These are phyloP conservation scores for Fraxinus velutina DNA, from an alignment of 305 asterid species.

Conservation along the genomic window DNA sequence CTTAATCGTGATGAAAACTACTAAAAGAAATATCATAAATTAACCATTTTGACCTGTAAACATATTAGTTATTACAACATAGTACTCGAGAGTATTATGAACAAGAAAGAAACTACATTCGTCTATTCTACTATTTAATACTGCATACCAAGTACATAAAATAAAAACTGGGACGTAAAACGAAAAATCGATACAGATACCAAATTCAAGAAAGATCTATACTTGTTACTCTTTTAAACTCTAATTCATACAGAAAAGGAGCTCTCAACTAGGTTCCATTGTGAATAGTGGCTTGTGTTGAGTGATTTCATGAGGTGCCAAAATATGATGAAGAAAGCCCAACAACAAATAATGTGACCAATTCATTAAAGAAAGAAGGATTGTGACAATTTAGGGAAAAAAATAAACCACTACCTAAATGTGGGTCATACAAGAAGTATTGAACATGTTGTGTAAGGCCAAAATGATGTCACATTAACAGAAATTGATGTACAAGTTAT, in stretches of 20 bases:
- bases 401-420: conserved; percentile 4
- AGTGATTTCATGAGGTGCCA: neutral
- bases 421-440: conserved; percentile 19
- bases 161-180: neutral
- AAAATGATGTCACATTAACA: conserved; percentile 26
- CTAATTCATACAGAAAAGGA: neutral
- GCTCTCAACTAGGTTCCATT: neutral
- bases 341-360: neutral
- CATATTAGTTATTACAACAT: neutral
- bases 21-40: neutral
- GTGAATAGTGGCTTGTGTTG: neutral
- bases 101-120: neutral
- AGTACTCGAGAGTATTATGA: neutral
- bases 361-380: neutral
- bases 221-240: neutral
- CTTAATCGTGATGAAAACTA: neutral
- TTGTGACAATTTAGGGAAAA: neutral
- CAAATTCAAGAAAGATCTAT: neutral
- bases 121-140: neutral
- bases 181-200: neutral
- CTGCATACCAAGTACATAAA: neutral
- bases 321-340: neutral
- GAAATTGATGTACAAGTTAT: conserved; percentile 13
- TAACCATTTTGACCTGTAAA: neutral
- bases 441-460: conserved; percentile 16